phyloP scores from a whole-genome alignment of 257 asterid species.

The Solanum gandarillasii region DNA sequence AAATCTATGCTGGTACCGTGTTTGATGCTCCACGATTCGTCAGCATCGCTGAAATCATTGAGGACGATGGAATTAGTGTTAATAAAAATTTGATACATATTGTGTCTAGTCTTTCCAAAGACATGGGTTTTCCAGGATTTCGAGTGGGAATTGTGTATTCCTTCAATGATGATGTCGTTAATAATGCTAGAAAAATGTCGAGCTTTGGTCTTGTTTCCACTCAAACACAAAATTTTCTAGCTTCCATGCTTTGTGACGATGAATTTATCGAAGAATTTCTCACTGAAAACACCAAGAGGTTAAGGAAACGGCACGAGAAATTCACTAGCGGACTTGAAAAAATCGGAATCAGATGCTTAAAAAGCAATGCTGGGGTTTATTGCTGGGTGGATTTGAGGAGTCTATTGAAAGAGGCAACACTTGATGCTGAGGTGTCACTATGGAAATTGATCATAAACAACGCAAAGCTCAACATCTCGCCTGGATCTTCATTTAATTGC shows the following conservation, averaged over 20 bases:
- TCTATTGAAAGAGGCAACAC: conserved; percentile 27
- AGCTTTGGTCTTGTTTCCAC: neutral
- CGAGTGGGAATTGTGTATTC: conserved; percentile 75
- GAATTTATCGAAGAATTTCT: neutral
- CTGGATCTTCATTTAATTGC: conserved; percentile 60
- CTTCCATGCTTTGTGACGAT: neutral
- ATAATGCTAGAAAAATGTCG: conserved; percentile 16
- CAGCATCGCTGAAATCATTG: conserved; percentile 10
- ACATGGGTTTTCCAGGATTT: conserved; percentile 74
- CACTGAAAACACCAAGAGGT: conserved; percentile 14
- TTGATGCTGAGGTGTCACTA: conserved; percentile 43
- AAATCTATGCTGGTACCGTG: conserved; percentile 53
- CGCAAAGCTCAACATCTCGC: conserved; percentile 66
- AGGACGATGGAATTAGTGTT: conserved; percentile 24
- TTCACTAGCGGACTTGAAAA: conserved; percentile 28
- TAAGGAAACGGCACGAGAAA: conserved; percentile 21
- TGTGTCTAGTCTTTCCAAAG: conserved; percentile 63
- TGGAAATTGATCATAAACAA: conserved; percentile 45
- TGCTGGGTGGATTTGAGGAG: conserved; percentile 75
- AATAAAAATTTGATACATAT: conserved; percentile 39
- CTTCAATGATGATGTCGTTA: conserved; percentile 43
- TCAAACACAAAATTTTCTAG: neutral
- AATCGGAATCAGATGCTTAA: conserved; percentile 40
- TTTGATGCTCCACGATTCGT: conserved; percentile 27
- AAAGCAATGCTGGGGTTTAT: conserved; percentile 59